These are phyloP conservation scores for Skeletonema marinoi DNA, from an alignment of 108 stramenopile genomes.

Conservation along the genomic window DNA sequence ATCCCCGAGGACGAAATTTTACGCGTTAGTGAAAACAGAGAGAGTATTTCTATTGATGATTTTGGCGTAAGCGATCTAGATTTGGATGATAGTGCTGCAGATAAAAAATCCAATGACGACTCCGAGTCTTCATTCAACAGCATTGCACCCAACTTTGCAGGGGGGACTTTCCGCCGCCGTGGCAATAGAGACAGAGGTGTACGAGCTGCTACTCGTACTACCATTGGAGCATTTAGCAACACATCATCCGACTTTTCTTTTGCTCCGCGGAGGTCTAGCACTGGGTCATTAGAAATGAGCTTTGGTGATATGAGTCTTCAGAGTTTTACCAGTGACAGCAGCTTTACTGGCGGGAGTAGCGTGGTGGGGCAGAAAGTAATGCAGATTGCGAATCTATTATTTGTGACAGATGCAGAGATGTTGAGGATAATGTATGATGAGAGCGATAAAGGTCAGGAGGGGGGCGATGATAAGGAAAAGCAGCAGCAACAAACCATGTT, in stretches of 20 bases:
- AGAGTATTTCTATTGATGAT: not conserved
- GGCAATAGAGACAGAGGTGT: not conserved
- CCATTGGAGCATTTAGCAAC: not conserved
- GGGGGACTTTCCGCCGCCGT: not conserved
- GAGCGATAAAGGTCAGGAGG: not conserved
- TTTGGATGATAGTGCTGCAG: not conserved
- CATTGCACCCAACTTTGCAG: conserved; percentile 4
- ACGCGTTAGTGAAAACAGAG: not conserved
- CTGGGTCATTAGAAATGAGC: not conserved
- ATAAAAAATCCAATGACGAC: not conserved
- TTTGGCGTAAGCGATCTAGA: not conserved
- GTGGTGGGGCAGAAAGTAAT: not conserved
- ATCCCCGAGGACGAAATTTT: not conserved
- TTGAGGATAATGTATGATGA: conserved; percentile 31
- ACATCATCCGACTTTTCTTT: not conserved
- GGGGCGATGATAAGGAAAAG: not conserved
- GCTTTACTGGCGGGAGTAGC: conserved; percentile 25
- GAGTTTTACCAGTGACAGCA: conserved; percentile 23
- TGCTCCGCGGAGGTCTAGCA: not conserved
- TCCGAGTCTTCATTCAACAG: not conserved
- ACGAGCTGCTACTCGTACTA: not conserved
- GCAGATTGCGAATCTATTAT: conserved; percentile 33
- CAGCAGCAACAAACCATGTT: not conserved
- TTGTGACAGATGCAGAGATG: conserved; percentile 43
- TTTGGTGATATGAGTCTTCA: conserved; percentile 9